Evolutionary conservation across 495 filamentous ascomycete species (phyloP).

Genomic region (Hypoxylon crocopeplum): DNA sequence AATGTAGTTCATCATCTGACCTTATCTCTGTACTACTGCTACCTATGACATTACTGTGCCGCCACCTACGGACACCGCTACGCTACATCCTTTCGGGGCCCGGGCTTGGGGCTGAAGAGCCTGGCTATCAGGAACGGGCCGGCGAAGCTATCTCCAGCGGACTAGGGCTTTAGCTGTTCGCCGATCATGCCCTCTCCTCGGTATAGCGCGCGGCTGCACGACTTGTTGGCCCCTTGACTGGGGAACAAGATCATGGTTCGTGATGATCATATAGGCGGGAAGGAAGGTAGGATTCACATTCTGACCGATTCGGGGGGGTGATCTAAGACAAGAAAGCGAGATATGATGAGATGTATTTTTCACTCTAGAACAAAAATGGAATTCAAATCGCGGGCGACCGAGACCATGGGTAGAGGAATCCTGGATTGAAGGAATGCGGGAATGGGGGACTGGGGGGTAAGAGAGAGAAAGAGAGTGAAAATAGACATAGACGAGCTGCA

Average conservation of each 20-base stretch:
- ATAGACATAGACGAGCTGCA: conserved; percentile 9
- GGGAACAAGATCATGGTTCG: conserved; percentile 1
- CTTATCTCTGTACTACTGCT: conserved; percentile 21
- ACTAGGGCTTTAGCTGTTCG: not conserved
- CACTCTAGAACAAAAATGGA: conserved; percentile 14
- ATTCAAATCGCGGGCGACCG: conserved; percentile 22
- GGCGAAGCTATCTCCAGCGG: not conserved
- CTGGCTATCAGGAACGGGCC: conserved; percentile 1
- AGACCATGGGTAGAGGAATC: conserved; percentile 24
- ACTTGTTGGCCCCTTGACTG: conserved; percentile 7
- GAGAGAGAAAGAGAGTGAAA: not conserved
- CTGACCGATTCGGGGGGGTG: conserved; percentile 2
- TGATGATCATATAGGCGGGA: conserved; percentile 1
- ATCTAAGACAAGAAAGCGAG: conserved; percentile 7
- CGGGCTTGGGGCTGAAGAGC: no score
- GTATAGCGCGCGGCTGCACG: conserved; percentile 1
- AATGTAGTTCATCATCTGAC: not conserved
- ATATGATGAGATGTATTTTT: conserved; percentile 8
- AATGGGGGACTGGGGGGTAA: conserved; percentile 26
- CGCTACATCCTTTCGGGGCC: not conserved
- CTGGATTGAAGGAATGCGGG: conserved; percentile 37
- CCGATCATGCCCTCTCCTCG: not conserved
- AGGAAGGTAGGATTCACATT: conserved; percentile 34
- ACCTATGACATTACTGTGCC: conserved; percentile 7
- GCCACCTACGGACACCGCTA: conserved; percentile 8